Base-by-base conservation (phyloP, 257 asterid genomes). In the Solanum infundibuliforme region DNA sequence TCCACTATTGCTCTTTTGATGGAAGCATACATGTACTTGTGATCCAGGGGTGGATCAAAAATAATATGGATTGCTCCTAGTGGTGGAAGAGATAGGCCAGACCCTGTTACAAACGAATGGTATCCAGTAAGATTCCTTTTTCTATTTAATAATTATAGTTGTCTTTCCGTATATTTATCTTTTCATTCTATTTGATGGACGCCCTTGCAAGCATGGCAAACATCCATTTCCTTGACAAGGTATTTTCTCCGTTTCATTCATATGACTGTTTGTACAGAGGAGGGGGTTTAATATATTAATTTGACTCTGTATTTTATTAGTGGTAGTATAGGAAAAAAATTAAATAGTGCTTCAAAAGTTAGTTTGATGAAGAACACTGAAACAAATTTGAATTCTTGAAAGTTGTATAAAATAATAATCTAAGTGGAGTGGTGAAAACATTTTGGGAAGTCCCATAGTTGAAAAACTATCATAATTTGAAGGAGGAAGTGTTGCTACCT, bases 11-110 rank as follows among this genome's bases (percentile, higher is more conserved):
- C 38, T 18, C 41, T 46, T 79, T 81, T 81, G 69, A 81, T 81
- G 41, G 65, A 81, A 81, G 69, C 41, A 48, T 81, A 81, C 66
- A 48, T 81, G 27, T 81, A 87, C 88, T 86, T 88, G 89, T 77
- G 86, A 89, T 71, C 83, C 89, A 97, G 99, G 98, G 93, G 92
- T 85, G 99, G 99, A 93, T 93, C 98, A 32, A 95, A 92, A 89
- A 88, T 97, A 87, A 94, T 97, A 90, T 97, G 99, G 99, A 97
- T 97, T 86, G 98, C 99, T 84, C 98, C 99, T 81, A 97, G 99
- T 92, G 99, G 99, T 88, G 99, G 99, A 90, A 94, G 99, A 92
- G 99, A 97, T 89, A 97, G 99, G 34, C 98, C 98, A 13, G 95
- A 95, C 91, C 96, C 96, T 86, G 92, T 92, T 83, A 93, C 98